A percentile compares a stretch with the other conserved stretches of the same genome.
These are phyloP conservation scores for Zygoascus biomembranicola DNA, from an alignment of 805 yeast genomes.

Conservation along the genomic window DNA sequence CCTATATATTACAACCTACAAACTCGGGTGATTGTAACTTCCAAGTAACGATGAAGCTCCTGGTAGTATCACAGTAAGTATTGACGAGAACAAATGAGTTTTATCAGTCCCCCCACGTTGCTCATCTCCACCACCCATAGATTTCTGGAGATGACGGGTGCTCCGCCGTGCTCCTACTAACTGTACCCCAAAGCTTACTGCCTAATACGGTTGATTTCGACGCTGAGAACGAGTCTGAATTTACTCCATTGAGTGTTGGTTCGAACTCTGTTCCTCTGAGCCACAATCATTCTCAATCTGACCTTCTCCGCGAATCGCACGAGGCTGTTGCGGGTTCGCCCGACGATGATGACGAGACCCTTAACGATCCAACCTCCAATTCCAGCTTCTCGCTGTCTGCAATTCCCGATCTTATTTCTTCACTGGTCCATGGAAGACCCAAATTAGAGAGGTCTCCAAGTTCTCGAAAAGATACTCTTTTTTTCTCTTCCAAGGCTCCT, in stretches of 20 bases:
- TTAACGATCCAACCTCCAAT: no score
- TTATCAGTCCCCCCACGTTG: no score
- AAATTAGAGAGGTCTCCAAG: background rate
- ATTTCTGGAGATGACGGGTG: no score
- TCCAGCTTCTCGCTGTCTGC: background rate
- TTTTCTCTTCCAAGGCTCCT: background rate
- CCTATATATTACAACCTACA: no score
- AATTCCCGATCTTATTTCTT: slow-evolving; percentile 7
- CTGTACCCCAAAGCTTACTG: slow-evolving; percentile 13
- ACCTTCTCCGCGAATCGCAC: no score
- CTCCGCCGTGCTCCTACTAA: background rate
- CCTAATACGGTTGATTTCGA: slow-evolving; percentile 25
- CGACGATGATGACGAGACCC: background rate
- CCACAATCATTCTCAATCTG: background rate
- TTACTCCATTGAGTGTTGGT: background rate
- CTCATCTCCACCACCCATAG: no score
- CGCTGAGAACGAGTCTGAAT: background rate
- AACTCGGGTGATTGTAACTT: no score
- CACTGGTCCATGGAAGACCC: background rate
- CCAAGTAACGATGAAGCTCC: background rate
- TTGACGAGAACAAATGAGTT: no score
- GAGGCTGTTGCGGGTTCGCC: no score
- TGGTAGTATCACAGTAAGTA: background rate
- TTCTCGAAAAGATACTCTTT: background rate
- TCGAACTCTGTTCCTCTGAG: slow-evolving; percentile 1